These are phyloP conservation scores for Trichoderma brevicompactum DNA, from an alignment of 2,329 filamentous ascomycete genomes.

Conservation along the genomic window DNA sequence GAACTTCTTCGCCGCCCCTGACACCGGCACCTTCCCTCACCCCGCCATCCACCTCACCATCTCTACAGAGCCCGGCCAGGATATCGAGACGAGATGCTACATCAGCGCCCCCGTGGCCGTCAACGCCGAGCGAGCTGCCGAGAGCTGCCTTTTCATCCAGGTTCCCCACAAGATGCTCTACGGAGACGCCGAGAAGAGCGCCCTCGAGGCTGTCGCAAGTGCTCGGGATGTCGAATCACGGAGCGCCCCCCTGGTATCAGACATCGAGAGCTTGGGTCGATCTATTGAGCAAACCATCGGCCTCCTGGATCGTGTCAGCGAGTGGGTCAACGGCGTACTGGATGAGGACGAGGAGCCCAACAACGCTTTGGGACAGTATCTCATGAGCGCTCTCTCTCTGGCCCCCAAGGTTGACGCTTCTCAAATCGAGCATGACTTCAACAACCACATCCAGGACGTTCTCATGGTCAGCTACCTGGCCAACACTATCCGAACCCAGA, in stretches of 20 bases:
- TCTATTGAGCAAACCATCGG: conserved; percentile 85
- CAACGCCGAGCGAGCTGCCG: conserved; percentile 89
- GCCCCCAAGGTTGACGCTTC: conserved; percentile 91
- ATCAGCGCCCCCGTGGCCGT: conserved; percentile 95
- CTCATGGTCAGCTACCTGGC: conserved; percentile 97
- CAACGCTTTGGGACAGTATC: conserved; percentile 89
- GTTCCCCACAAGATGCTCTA: conserved; percentile 95
- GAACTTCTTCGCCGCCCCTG: conserved; percentile 98
- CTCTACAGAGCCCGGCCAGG: conserved; percentile 83
- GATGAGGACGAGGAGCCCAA: conserved; percentile 92
- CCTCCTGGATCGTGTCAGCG: conserved; percentile 87
- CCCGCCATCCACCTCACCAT: conserved; percentile 98
- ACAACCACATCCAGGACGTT: conserved; percentile 99
- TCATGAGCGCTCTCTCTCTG: conserved; percentile 90
- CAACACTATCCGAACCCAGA: conserved; percentile 98
- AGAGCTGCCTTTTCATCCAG: conserved; percentile 96
- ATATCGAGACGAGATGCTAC: conserved; percentile 90
- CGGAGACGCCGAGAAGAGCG: conserved; percentile 68
- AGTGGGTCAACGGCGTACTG: conserved; percentile 90
- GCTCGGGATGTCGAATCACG: conserved; percentile 81
- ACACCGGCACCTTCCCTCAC: conserved; percentile 95
- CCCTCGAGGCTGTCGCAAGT: conserved; percentile 79
- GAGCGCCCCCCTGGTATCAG: conserved; percentile 73
- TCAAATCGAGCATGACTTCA: conserved; percentile 97
- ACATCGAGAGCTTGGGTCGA: conserved; percentile 86